Percentiles rank a stretch among this genome's conserved stretches.
phyloP scores from a whole-genome alignment of 2,329 filamentous ascomycete genomes.

The Fonsecaea monophora region DNA sequence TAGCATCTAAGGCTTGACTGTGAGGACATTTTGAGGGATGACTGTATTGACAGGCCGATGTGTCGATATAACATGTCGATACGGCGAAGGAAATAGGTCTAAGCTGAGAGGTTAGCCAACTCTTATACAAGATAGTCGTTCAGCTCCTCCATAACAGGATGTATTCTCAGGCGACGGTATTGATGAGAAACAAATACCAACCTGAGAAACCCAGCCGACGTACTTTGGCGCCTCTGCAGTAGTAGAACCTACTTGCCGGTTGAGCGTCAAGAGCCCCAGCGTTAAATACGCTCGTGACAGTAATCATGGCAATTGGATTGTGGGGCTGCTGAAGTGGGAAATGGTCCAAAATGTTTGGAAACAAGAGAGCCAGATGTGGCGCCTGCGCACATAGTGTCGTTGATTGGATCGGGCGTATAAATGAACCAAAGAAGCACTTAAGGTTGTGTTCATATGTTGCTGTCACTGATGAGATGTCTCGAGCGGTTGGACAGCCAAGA shows the following conservation, averaged over 20 bases:
- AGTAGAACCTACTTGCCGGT: neutral
- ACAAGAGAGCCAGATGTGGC: neutral
- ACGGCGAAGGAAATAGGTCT: neutral
- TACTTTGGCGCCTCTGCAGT: neutral
- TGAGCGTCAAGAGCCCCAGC: neutral
- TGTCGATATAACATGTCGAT: neutral
- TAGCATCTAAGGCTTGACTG: slow-evolving; percentile 26
- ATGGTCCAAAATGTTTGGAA: neutral
- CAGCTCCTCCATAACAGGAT: neutral
- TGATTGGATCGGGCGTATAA: neutral
- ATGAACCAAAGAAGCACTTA: neutral
- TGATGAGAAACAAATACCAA: neutral
- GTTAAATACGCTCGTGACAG: neutral
- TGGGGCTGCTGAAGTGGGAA: neutral
- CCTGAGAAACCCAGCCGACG: neutral
- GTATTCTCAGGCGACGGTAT: neutral
- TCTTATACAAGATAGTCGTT: neutral
- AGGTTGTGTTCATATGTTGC: neutral
- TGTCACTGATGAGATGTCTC: neutral
- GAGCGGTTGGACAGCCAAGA: neutral
- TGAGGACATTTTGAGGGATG: slow-evolving; percentile 15
- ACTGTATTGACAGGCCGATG: neutral
- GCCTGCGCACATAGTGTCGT: neutral
- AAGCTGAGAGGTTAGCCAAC: neutral
- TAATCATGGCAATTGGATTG: neutral